These are phyloP conservation scores for Sesbania bispinosa DNA, from an alignment of 306 rosid genomes.

Conservation along the genomic window DNA sequence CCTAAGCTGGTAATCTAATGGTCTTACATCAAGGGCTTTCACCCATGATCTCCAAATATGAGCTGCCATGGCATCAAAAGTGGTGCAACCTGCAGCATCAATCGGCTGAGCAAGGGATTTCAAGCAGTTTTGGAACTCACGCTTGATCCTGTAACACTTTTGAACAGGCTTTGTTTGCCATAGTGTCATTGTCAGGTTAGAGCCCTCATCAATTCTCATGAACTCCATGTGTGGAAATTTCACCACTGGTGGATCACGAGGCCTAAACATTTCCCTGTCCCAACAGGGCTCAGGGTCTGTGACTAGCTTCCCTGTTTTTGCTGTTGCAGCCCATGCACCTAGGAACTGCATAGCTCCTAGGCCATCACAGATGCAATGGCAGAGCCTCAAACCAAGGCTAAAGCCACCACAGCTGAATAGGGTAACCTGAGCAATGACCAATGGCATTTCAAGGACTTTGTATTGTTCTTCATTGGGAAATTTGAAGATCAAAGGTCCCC, in stretches of 20 bases:
- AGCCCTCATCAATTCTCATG: conserved; percentile 77
- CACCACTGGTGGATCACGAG: conserved; percentile 59
- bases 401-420: conserved; percentile 76
- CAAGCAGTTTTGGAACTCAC: conserved; percentile 54
- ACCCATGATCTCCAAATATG: conserved; percentile 96
- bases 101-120: conserved; percentile 49
- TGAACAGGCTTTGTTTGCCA: conserved; percentile 71
- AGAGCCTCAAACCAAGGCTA: conserved; percentile 88
- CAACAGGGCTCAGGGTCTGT: conserved; percentile 64
- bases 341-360: conserved; percentile 91
- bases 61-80: conserved; percentile 88
- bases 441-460: conserved; percentile 85
- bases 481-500: conserved; percentile 82
- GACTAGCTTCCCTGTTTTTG: conserved; percentile 47
- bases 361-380: conserved; percentile 94
- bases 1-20: conserved; percentile 61
- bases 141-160: conserved; percentile 66
- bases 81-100: conserved; percentile 46
- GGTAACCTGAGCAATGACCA: conserved; percentile 82
- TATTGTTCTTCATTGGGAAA: conserved; percentile 77
- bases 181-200: conserved; percentile 54
- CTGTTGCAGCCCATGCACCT: conserved; percentile 78
- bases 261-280: conserved; percentile 65
- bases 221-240: conserved; percentile 75
- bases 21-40: conserved; percentile 75